Conservation (phyloP, 192 early-diverging fungal species). For the Ramicandelaber brevisporus region DNA sequence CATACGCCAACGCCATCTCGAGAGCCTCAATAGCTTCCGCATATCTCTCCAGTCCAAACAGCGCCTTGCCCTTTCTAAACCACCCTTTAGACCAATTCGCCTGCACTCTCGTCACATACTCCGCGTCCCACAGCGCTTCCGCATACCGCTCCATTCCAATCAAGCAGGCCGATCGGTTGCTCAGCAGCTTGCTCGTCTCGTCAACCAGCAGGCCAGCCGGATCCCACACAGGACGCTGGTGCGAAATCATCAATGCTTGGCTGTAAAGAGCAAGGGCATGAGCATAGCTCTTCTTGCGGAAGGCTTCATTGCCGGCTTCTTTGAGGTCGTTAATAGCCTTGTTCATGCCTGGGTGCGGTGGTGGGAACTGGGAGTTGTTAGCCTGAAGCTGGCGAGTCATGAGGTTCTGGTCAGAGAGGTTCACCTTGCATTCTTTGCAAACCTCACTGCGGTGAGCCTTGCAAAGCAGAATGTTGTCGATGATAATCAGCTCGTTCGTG, state of each 20-base stretch:
- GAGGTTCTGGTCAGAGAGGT: constrained; percentile 35
- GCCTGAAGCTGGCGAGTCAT: constrained; percentile 30
- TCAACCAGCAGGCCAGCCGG: constrained; percentile 31
- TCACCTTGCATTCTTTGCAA: constrained; percentile 28
- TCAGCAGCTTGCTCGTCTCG: constrained; percentile 31
- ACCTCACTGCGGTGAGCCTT: constrained; percentile 27
- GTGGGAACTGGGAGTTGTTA: constrained; percentile 32
- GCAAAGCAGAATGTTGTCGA: constrained; percentile 32
- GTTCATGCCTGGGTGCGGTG: constrained; percentile 30
- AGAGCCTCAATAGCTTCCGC: constrained; percentile 62
- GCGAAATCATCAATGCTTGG: constrained; percentile 58
- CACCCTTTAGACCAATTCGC: constrained; percentile 46
- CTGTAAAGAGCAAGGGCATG: constrained; percentile 72
- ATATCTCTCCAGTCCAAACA: constrained; percentile 53
- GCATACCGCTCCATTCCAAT: constrained; percentile 31
- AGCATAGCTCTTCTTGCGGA: constrained; percentile 52
- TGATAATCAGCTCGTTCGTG: too few relatives aligned
- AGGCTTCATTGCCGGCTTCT: constrained; percentile 67
- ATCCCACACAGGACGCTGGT: constrained; percentile 49
- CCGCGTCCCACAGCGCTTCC: constrained; percentile 43
- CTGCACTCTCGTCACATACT: constrained; percentile 35
- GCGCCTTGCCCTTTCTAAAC: constrained; percentile 59
- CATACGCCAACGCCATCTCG: constrained; percentile 46
- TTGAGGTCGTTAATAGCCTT: constrained; percentile 25
- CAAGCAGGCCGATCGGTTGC: constrained; percentile 39